Base-by-base conservation (phyloP, 345 rosid genomes). In the Geranium rotundifolium region DNA sequence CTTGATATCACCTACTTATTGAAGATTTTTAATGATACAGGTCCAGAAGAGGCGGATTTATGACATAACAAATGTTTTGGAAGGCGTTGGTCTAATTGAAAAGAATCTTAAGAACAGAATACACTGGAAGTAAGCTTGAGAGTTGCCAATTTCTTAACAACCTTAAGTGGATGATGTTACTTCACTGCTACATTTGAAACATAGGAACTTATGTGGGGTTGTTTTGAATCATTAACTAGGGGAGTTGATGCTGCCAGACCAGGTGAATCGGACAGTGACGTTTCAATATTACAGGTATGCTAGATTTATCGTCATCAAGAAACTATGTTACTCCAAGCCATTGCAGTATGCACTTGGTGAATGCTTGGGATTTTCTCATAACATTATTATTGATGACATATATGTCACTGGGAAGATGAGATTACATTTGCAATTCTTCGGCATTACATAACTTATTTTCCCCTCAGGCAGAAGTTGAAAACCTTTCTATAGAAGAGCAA, bases 51-150 rank as follows among this genome's bases (percentile, higher is more conserved):
- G 96, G 73, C 89, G 99, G 77, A 93, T 93, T 71, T 93, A 93
- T 57, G 99, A 93, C 79, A 93, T 93, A 74, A 93, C 99, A 54
- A 93, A 93, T 80, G 99, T 93, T 58, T 73, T 93, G 86, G 99
- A 93, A 79, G 99, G 99, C 76, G 88, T 93, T 65, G 97, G 87
- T 75, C 95, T 93, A 39, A 90, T 93, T 65, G 97, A 93, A 79
- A 93, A 93, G 85, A 91, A 85, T 72, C 78, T 90, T 37, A 93
- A 90, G 80, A 93, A 90, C 78, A 82, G 81, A 73, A 90, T 93
- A 65, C 87, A 67, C 63, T 93, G 99, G 99, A 93, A 90, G 99
- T 93, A 90, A 81, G 69, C 64, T 65, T 34, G 65, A 59, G 19
- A 59, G 41, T 23, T 34, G 41, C 10, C 10, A 34, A 8, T 34